These are phyloP conservation scores for Petunia secreta DNA, from an alignment of 257 asterid genomes.

Conservation along the genomic window DNA sequence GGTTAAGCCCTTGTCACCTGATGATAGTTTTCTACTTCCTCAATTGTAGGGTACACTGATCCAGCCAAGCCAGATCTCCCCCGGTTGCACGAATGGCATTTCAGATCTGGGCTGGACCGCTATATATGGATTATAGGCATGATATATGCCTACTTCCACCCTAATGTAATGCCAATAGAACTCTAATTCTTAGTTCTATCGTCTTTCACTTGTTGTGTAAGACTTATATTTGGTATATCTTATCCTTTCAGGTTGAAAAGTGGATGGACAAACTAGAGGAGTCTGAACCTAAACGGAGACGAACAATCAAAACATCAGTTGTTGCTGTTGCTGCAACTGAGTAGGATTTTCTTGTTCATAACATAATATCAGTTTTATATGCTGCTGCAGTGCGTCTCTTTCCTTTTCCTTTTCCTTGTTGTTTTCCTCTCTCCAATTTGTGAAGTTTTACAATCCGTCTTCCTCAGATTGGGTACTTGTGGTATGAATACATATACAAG, in stretches of 20 bases:
- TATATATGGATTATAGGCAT: constrained; percentile 88
- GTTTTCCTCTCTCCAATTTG: not conserved
- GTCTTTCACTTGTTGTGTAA: not conserved
- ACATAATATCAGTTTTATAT: not conserved
- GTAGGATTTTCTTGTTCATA: constrained; percentile 27
- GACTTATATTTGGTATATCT: constrained; percentile 27
- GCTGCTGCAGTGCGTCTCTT: constrained; percentile 15
- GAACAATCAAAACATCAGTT: constrained; percentile 65
- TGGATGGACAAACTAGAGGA: constrained; percentile 98
- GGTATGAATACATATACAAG: constrained; percentile 91
- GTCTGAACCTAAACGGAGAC: constrained; percentile 70
- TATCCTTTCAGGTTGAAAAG: constrained; percentile 71
- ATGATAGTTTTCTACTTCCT: constrained; percentile 29
- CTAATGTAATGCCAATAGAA: constrained; percentile 53
- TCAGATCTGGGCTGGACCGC: constrained; percentile 92
- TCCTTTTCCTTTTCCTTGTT: not conserved
- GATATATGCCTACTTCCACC: constrained; percentile 83
- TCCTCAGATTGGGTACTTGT: constrained; percentile 54
- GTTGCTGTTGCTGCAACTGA: constrained; percentile 58
- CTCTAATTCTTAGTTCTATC: constrained; percentile 14
- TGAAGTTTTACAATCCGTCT: not conserved
- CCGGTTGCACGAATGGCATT: constrained; percentile 93
- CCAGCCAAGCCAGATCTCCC: constrained; percentile 96
- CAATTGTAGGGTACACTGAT: constrained; percentile 71
- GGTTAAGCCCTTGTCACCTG: constrained; percentile 27